Percentiles rank a stretch among this genome's conserved stretches.
phyloP scores from a whole-genome alignment of 75 land plant species.

The Selaginella moellendorffii region DNA sequence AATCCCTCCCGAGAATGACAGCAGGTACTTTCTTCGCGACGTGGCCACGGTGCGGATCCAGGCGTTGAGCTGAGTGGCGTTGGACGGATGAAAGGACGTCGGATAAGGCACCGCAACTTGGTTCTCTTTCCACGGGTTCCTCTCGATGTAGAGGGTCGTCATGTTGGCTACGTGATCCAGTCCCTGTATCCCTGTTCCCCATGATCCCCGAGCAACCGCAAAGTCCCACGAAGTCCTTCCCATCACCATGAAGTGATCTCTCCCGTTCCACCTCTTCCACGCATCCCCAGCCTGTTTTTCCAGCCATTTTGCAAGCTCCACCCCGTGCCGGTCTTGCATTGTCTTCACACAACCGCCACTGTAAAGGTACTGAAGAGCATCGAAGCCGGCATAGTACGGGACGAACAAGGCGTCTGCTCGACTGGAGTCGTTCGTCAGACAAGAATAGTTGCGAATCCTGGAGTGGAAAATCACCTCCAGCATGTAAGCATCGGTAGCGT shows the following conservation, averaged over 20 bases:
- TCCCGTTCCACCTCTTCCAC: not conserved
- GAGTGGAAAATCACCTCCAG: constrained; percentile 51
- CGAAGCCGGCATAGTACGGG: constrained; percentile 61
- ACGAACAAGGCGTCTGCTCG: constrained; percentile 52
- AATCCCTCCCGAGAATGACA: not conserved
- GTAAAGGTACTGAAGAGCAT: constrained; percentile 43
- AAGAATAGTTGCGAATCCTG: constrained; percentile 47
- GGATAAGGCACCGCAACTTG: constrained; percentile 2
- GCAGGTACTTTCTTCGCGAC: not conserved
- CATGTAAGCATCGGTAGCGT: constrained; percentile 24
- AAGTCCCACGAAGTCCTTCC: constrained; percentile 9
- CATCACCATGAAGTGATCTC: constrained; percentile 6
- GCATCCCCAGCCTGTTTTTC: not conserved
- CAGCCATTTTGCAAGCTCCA: not conserved
- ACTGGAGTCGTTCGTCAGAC: constrained; percentile 29
- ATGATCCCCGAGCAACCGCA: not conserved
- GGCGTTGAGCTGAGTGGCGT: not conserved
- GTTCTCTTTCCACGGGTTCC: constrained; percentile 1
- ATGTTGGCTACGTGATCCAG: not conserved
- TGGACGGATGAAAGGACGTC: not conserved
- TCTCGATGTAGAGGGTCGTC: constrained; percentile 1
- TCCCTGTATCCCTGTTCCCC: constrained; percentile 1
- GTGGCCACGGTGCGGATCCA: not conserved
- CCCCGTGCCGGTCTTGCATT: not conserved
- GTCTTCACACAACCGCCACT: too few species aligned